phyloP scores from a whole-genome alignment of 2,329 filamentous ascomycete genomes.

The Phaeophleospora eucalypticola region DNA sequence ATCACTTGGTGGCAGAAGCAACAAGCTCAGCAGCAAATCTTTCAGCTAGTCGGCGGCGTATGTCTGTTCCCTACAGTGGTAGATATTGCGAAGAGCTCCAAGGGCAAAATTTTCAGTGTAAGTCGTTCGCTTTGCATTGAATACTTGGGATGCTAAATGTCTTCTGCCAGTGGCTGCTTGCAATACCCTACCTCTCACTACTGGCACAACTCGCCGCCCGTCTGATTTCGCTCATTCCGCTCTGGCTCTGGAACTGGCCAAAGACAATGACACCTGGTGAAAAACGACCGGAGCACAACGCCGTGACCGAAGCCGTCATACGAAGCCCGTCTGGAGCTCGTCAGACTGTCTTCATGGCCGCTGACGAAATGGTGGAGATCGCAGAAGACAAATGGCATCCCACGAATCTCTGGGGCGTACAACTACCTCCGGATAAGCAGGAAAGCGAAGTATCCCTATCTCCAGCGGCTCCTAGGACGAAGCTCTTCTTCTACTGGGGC shows the following conservation, averaged over 20 bases:
- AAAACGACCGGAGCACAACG: constrained; percentile 35
- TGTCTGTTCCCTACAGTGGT: constrained; percentile 47
- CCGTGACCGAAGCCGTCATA: constrained; percentile 50
- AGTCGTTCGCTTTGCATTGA: constrained; percentile 14
- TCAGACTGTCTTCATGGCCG: constrained; percentile 57
- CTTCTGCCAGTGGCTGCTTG: constrained; percentile 9
- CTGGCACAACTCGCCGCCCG: constrained; percentile 41
- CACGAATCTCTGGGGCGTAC: constrained; percentile 56
- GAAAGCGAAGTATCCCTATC: neutral
- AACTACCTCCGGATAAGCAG: neutral
- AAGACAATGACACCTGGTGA: constrained; percentile 7
- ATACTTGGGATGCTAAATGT: neutral
- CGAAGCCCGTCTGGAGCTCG: constrained; percentile 42
- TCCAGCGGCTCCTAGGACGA: constrained; percentile 33
- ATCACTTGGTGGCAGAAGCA: constrained; percentile 21
- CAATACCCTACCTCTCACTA: constrained; percentile 36
- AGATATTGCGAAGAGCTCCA: constrained; percentile 43
- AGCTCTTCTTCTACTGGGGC: constrained; percentile 57
- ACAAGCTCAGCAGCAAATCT: constrained; percentile 4
- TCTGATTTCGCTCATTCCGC: constrained; percentile 43
- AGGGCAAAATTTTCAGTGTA: constrained; percentile 40
- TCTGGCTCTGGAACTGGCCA: constrained; percentile 14
- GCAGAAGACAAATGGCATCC: constrained; percentile 57
- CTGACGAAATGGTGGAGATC: constrained; percentile 56
- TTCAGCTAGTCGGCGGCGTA: constrained; percentile 31